phyloP scores from a whole-genome alignment of 2,329 filamentous ascomycete genomes.

The Hypoxylon sp. region DNA sequence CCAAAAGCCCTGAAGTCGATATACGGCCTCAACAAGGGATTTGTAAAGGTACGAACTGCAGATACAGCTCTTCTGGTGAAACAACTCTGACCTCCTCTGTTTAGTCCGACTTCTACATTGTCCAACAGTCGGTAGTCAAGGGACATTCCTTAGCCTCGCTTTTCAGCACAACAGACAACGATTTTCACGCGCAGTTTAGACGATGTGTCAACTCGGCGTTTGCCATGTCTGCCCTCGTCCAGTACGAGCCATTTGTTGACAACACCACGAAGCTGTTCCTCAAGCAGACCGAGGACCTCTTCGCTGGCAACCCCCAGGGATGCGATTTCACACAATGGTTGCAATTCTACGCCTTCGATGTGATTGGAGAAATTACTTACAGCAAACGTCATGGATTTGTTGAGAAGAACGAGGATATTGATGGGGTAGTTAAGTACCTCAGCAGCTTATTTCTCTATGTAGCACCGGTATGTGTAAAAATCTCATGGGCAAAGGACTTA shows the following conservation, averaged over 20 bases:
- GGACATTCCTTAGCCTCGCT: constrained; percentile 75
- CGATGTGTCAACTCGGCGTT: constrained; percentile 80
- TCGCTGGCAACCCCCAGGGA: constrained; percentile 51
- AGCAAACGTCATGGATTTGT: constrained; percentile 79
- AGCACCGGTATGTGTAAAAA: constrained; percentile 64
- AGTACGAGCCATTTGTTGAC: constrained; percentile 83
- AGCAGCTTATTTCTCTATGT: constrained; percentile 73
- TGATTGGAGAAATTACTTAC: constrained; percentile 81
- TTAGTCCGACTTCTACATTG: constrained; percentile 81
- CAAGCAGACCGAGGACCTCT: constrained; percentile 65
- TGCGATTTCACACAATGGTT: constrained; percentile 78
- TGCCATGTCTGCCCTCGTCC: constrained; percentile 77
- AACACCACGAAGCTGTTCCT: constrained; percentile 78
- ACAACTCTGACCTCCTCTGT: constrained; percentile 19
- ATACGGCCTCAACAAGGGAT: constrained; percentile 84
- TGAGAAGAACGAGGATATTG: constrained; percentile 77
- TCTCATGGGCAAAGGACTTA: constrained; percentile 6
- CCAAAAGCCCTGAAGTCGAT: constrained; percentile 78
- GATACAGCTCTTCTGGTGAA: neutral
- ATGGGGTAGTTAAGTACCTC: constrained; percentile 75
- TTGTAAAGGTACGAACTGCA: constrained; percentile 68
- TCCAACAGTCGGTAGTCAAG: constrained; percentile 76
- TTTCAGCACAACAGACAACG: constrained; percentile 79
- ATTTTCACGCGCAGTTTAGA: constrained; percentile 78
- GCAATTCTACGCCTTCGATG: constrained; percentile 84